Percentiles rank a stretch among this genome's conserved stretches.
These are phyloP conservation scores for Prinsepia uniflora DNA, from an alignment of 306 rosid genomes.

Conservation along the genomic window DNA sequence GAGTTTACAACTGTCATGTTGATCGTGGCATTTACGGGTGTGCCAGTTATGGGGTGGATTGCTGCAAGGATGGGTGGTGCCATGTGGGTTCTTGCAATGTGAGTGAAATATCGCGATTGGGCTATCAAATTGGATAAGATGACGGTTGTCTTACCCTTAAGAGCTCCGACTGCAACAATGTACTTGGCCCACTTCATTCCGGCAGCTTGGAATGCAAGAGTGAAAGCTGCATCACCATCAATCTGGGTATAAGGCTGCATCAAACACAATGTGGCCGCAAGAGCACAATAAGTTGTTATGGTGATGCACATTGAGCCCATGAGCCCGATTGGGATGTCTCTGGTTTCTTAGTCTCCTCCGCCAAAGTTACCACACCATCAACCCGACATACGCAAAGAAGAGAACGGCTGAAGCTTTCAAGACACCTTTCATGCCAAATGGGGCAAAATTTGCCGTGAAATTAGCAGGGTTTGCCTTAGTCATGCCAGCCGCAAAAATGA, in stretches of 20 bases:
- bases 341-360: slow-evolving; percentile 29
- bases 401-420: slow-evolving; percentile 29
- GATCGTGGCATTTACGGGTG: slow-evolving; percentile 26
- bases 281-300: slow-evolving; percentile 12
- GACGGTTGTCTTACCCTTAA: slow-evolving; percentile 28
- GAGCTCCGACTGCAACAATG: slow-evolving; percentile 33
- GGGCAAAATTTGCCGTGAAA: slow-evolving; percentile 8
- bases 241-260: slow-evolving; percentile 27
- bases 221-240: slow-evolving; percentile 26
- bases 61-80: slow-evolving; percentile 29
- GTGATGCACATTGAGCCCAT: slow-evolving; percentile 25
- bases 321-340: slow-evolving; percentile 26
- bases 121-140: slow-evolving; percentile 25
- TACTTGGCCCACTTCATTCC: slow-evolving; percentile 35
- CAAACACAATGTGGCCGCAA: slow-evolving; percentile 22
- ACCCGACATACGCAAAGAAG: slow-evolving; percentile 25
- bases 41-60: slow-evolving; percentile 26
- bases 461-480: slow-evolving; percentile 20
- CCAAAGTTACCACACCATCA: slow-evolving; percentile 26
- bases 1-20: slow-evolving; percentile 34
- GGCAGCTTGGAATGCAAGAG: slow-evolving; percentile 12
- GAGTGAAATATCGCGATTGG: slow-evolving; percentile 38
- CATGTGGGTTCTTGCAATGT: slow-evolving; percentile 34
- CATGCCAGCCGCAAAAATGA: slow-evolving; percentile 17
- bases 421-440: slow-evolving; percentile 15